These are phyloP conservation scores for Rosa chinensis DNA, from an alignment of 306 rosid species.

Conservation along the genomic window DNA sequence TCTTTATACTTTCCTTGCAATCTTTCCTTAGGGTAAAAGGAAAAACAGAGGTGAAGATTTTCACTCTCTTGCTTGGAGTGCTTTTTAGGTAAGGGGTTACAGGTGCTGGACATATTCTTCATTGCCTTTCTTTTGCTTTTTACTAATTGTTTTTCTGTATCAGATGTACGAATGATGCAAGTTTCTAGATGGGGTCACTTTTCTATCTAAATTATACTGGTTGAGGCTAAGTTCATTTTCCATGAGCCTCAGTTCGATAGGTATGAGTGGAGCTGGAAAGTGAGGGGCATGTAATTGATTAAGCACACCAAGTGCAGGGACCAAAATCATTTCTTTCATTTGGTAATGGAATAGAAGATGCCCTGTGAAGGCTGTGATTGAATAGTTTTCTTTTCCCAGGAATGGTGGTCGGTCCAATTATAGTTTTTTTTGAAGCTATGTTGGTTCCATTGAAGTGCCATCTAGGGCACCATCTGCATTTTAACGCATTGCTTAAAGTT, in stretches of 20 bases:
- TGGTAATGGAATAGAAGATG: constrained; percentile 29
- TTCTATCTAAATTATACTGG: neutral
- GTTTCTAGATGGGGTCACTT: constrained; percentile 7
- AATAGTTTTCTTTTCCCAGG: neutral
- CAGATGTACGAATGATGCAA: constrained; percentile 10
- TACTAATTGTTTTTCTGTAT: neutral
- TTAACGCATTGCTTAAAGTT: neutral
- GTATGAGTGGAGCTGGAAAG: neutral
- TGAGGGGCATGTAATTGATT: constrained; percentile 8
- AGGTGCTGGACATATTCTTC: constrained; percentile 12
- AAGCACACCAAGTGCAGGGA: constrained; percentile 13
- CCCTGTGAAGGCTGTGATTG: constrained; percentile 3
- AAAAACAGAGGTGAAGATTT: constrained; percentile 23
- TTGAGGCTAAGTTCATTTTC: neutral
- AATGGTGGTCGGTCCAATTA: constrained; percentile 14
- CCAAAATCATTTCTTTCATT: constrained; percentile 20
- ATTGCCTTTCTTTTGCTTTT: constrained; percentile 22
- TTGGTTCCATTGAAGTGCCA: neutral
- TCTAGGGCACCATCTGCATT: neutral
- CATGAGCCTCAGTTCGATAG: neutral
- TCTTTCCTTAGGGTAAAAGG: constrained; percentile 23
- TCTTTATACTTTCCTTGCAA: constrained; percentile 7
- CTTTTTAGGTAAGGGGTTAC: constrained; percentile 35
- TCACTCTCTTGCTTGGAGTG: constrained; percentile 30
- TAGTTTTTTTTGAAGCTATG: neutral